Conservation (phyloP, 108 stramenopile species). For the Fistulifera pelliculosa region DNA sequence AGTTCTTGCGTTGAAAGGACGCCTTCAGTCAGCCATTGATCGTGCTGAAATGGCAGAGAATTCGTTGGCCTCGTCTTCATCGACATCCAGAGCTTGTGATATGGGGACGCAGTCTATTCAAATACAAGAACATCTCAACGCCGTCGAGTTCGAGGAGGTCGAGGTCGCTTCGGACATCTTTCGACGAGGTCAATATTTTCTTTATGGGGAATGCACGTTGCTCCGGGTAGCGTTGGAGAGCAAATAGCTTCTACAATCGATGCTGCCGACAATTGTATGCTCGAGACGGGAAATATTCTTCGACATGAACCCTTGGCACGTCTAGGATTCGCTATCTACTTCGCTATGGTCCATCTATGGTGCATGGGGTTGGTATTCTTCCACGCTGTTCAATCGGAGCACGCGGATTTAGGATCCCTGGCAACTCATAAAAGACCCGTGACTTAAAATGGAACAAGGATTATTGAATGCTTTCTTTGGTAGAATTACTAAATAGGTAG, state of each 20-base stretch:
- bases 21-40: constrained; percentile 50
- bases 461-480: too few species aligned
- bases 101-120: not conserved
- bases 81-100: not conserved
- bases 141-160: constrained; percentile 29
- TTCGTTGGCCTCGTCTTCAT: not conserved
- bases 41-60: constrained; percentile 54
- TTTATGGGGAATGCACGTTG: constrained; percentile 50
- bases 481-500: too few species aligned
- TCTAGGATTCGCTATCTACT: constrained; percentile 55
- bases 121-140: not conserved
- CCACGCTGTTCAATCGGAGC: constrained; percentile 21
- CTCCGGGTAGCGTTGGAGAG: constrained; percentile 31
- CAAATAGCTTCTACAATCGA: constrained; percentile 53
- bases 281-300: constrained; percentile 62
- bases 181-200: constrained; percentile 57
- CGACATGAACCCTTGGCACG: constrained; percentile 70
- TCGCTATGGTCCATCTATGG: constrained; percentile 68
- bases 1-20: constrained; percentile 56
- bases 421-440: not conserved
- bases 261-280: constrained; percentile 57
- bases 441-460: too few species aligned
- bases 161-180: constrained; percentile 14
- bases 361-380: constrained; percentile 75
- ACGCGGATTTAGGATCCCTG: not conserved